phyloP scores from a whole-genome alignment of 2,329 filamentous ascomycete genomes.

The Ophiostoma piceae region DNA sequence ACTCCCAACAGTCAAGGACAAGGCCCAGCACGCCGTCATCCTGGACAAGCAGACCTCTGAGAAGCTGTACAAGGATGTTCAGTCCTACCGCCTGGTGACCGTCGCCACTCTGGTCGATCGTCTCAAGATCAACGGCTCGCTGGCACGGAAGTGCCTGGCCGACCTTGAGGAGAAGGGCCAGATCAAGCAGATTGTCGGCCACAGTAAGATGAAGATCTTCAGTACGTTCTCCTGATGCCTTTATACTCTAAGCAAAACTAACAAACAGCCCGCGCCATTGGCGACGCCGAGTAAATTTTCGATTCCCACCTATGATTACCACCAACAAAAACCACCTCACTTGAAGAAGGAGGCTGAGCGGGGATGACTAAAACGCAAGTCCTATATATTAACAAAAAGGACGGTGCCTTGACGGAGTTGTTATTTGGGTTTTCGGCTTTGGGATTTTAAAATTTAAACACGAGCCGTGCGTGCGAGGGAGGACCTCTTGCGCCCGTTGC shows the following conservation, averaged over 20 bases:
- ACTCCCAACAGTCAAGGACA: conserved; percentile 78
- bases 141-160: conserved; percentile 81
- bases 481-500: not conserved
- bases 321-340: conserved; percentile 23
- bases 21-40: conserved; percentile 98
- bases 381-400: conserved; percentile 6
- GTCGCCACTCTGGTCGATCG: conserved; percentile 97
- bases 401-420: conserved; percentile 14
- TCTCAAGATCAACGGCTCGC: conserved; percentile 99
- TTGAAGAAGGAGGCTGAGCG: conserved; percentile 24
- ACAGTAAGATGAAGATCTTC: conserved; percentile 99
- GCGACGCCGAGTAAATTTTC: conserved; percentile 43
- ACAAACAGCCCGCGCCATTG: conserved; percentile 54
- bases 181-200: conserved; percentile 95
- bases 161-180: conserved; percentile 97
- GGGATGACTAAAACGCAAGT: conserved; percentile 20
- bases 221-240: conserved; percentile 47
- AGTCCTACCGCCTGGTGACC: conserved; percentile 99
- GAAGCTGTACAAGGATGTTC: conserved; percentile 99
- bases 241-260: not conserved
- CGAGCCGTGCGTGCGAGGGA: not conserved
- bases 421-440: conserved; percentile 19
- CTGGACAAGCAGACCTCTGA: conserved; percentile 97
- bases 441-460: conserved; percentile 15
- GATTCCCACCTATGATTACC: conserved; percentile 21